Evolutionary conservation across 1,139 yeast genomes (phyloP).

Genomic region (Candida sojae): DNA sequence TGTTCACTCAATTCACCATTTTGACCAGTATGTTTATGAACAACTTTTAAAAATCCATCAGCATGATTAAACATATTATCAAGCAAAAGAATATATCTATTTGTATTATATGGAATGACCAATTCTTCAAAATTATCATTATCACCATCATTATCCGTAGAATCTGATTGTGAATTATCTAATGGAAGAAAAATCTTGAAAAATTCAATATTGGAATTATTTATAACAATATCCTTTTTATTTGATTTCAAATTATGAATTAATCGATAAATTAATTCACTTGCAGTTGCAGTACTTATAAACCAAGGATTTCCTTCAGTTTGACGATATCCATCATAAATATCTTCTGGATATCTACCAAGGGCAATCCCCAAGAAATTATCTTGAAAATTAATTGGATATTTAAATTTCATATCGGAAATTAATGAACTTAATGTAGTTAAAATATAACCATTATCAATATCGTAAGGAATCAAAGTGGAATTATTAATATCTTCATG

Average conservation of each 20-base stretch:
- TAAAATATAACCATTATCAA: slow-evolving; percentile 53
- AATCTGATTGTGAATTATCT: not conserved
- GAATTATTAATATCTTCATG: slow-evolving; percentile 30
- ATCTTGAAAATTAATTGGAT: slow-evolving; percentile 64
- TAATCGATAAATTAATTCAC: slow-evolving; percentile 54
- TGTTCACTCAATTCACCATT: slow-evolving; percentile 90
- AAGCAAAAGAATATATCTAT: slow-evolving; percentile 47
- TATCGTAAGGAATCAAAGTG: slow-evolving; percentile 51
- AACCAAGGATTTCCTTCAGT: slow-evolving; percentile 96
- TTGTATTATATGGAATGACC: slow-evolving; percentile 43
- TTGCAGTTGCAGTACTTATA: slow-evolving; percentile 78
- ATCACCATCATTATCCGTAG: slow-evolving; percentile 27
- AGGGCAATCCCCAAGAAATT: slow-evolving; percentile 65
- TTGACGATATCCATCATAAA: slow-evolving; percentile 76
- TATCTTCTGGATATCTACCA: slow-evolving; percentile 93
- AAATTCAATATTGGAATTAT: slow-evolving; percentile 28
- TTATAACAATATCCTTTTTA: slow-evolving; percentile 27
- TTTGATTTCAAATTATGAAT: slow-evolving; percentile 26
- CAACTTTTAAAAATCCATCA: slow-evolving; percentile 74
- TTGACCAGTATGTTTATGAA: slow-evolving; percentile 69
- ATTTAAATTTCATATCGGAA: slow-evolving; percentile 67
- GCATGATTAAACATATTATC: slow-evolving; percentile 56
- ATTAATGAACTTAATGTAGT: slow-evolving; percentile 62
- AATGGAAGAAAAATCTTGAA: slow-evolving; percentile 26
- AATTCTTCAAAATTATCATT: slow-evolving; percentile 22